These are phyloP conservation scores for Elsinoe ampelina DNA, from an alignment of 2,329 filamentous ascomycete genomes.

Conservation along the genomic window DNA sequence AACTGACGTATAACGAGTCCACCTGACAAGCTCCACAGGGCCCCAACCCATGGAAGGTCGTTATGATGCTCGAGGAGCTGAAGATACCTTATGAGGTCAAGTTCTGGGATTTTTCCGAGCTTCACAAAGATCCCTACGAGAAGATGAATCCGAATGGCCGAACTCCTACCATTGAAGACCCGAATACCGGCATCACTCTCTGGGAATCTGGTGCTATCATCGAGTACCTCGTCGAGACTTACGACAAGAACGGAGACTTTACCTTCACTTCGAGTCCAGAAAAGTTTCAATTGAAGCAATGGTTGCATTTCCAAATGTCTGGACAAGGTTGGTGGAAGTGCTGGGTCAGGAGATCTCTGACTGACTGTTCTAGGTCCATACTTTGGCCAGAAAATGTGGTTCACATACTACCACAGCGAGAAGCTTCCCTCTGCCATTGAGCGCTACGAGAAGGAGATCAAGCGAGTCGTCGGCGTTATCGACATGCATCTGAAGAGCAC, in stretches of 20 bases:
- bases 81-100: conserved; percentile 32
- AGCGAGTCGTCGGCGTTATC: conserved; percentile 38
- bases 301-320: conserved; percentile 17
- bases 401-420: conserved; percentile 31
- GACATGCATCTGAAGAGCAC: conserved; percentile 31
- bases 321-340: too few species aligned
- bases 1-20: background rate
- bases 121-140: conserved; percentile 34
- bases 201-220: conserved; percentile 29
- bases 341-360: too few species aligned
- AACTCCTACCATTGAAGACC: conserved; percentile 38
- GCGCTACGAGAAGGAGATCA: conserved; percentile 40
- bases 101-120: conserved; percentile 28
- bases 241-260: conserved; percentile 36
- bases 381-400: conserved; percentile 35
- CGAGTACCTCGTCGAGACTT: conserved; percentile 30
- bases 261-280: conserved; percentile 31
- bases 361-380: conserved; percentile 36
- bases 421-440: conserved; percentile 37
- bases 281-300: conserved; percentile 33
- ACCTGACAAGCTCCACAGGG: conserved; percentile 17
- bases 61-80: conserved; percentile 38
- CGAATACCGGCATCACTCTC: conserved; percentile 35
- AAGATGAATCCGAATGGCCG: conserved; percentile 35
- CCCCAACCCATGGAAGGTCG: conserved; percentile 38